These are phyloP conservation scores for Brassica rapa DNA, from an alignment of 345 rosid genomes.

Conservation along the genomic window DNA sequence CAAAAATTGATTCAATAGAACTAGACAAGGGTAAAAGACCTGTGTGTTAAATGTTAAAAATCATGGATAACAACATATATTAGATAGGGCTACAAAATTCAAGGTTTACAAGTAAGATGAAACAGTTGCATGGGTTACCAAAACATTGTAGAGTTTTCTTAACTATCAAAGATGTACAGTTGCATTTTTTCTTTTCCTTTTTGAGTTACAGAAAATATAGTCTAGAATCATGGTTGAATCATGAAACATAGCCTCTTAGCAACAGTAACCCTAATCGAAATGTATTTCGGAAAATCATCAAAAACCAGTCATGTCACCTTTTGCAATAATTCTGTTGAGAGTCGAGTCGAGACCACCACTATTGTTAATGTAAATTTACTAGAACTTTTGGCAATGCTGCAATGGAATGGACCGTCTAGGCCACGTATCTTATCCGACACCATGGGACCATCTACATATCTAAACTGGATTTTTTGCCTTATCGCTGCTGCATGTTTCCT, in stretches of 20 bases:
- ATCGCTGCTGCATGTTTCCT: neutral
- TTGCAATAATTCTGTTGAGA: constrained; percentile 8
- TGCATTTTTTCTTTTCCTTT: neutral
- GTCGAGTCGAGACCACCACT: constrained; percentile 26
- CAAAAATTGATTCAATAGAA: neutral
- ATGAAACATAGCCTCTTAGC: neutral
- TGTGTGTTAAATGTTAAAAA: neutral
- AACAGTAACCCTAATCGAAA: neutral
- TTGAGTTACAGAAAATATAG: neutral
- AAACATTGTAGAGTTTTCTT: no score
- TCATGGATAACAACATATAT: no score
- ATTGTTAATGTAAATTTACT: neutral
- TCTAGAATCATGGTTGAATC: neutral
- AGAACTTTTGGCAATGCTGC: constrained; percentile 17
- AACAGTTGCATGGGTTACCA: no score
- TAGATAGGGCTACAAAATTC: no score
- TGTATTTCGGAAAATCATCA: neutral
- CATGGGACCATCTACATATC: constrained; percentile 25
- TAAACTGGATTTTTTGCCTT: neutral
- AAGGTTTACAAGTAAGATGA: no score
- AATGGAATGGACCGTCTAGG: constrained; percentile 17
- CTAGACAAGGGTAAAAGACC: neutral
- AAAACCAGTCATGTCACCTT: constrained; percentile 7
- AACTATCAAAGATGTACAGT: neutral
- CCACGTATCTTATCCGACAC: constrained; percentile 29